Conservation (phyloP, 2,329 filamentous ascomycete species). For the Aureobasidium namibiae region DNA sequence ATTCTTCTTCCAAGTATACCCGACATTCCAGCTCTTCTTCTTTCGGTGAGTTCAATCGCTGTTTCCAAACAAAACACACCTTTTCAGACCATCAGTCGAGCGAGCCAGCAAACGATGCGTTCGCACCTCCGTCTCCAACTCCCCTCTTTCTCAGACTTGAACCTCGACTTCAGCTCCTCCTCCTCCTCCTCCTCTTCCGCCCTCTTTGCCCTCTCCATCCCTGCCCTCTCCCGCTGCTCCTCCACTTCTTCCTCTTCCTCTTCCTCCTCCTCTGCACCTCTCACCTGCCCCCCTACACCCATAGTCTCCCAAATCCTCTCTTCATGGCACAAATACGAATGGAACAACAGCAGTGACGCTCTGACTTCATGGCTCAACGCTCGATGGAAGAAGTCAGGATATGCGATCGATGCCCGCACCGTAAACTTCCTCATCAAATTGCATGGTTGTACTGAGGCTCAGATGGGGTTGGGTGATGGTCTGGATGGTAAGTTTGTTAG, state of each 20-base stretch:
- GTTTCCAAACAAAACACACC: too few species aligned
- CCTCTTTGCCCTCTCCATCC: too few species aligned
- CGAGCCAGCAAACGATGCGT: too few species aligned
- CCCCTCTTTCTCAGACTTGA: neutral
- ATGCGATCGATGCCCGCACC: conserved; percentile 18
- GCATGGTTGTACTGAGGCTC: too few species aligned
- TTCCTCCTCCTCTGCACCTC: neutral
- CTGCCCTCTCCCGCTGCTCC: neutral
- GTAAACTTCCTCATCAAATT: too few species aligned
- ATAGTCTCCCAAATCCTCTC: conserved; percentile 18
- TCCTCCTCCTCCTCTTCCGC: neutral
- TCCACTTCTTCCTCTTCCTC: neutral
- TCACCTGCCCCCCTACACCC: conserved; percentile 12
- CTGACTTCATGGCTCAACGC: conserved; percentile 23
- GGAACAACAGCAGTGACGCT: conserved; percentile 19
- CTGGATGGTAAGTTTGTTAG: too few species aligned
- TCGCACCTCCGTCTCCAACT: neutral
- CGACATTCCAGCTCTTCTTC: too few species aligned
- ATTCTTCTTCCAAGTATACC: too few species aligned
- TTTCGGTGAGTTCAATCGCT: neutral
- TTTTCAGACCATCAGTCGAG: too few species aligned
- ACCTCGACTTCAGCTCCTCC: neutral
- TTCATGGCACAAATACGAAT: conserved; percentile 19
- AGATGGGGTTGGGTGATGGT: too few species aligned
- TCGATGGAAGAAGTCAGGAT: conserved; percentile 22